Base-by-base conservation (phyloP, 352 stramenopile species). In the Phytophthora litchii region DNA sequence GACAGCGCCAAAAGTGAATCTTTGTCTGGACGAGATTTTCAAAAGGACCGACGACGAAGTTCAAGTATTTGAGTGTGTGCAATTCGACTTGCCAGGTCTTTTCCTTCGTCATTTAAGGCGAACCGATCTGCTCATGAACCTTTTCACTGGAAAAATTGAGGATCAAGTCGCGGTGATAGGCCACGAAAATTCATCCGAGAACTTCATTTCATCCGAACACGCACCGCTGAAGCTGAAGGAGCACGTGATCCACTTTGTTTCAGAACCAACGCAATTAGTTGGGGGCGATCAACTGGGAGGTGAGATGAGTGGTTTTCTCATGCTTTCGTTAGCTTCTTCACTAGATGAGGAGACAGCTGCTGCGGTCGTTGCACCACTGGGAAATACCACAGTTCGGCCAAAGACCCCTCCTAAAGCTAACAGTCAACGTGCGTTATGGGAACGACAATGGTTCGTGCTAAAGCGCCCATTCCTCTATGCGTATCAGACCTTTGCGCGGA, bases 361-460 rank as follows among this genome's bases (percentile, higher is more conserved):
- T 5, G 77, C 77, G 0, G 64, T 81, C 16, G 50, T 74, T 19
- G 52, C 67, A 14, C 64, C 65, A 6, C 23, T 74, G 34, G 51
- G 46, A 48, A 46, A 54, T 29, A 57, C 14, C 16, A 42, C 23
- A 4, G 45, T 51, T 11, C 34, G 66, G 4, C 27, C 60, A 3
- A 59, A 40, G 17, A 29, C 31, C 14, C 37, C 45, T 60, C 14
- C 44, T 1, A 68, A 56, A 54, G n/a, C 32, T 44, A 46, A 29
- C 3, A 35, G 17, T 23, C 31, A 66, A 20, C 55, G 37, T 16
- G 14, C 17, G 7, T 58, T 45, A 6, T 94, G 85, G 80, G 72
- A 92, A 20, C 69, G 85, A 0, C 81, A 85, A 29, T 94, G 83
- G 85, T 91, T 94, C 36, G 85, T 94, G 20, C 60, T 94, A 40